Percentiles rank a stretch among this genome's conserved stretches.
Evolutionary conservation across 2,329 filamentous ascomycete species (phyloP).

Genomic region (Seiridium cupressi): DNA sequence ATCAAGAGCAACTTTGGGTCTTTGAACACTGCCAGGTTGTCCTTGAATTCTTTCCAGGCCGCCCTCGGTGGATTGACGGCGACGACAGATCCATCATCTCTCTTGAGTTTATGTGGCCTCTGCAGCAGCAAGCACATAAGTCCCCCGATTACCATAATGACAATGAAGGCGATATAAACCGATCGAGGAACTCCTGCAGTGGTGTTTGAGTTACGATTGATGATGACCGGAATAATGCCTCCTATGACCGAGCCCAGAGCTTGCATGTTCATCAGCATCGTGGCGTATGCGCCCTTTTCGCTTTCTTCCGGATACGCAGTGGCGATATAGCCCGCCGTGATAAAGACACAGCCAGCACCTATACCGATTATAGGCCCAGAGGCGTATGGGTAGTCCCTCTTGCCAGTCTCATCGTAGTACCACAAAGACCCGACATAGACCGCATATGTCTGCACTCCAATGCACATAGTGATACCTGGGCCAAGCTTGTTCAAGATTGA

Average conservation of each 20-base stretch:
- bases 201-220: conserved; percentile 19
- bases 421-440: conserved; percentile 26
- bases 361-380: conserved; percentile 26
- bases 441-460: conserved; percentile 22
- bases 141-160: conserved; percentile 17
- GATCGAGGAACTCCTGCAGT: conserved; percentile 15
- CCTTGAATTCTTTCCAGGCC: conserved; percentile 24
- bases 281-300: conserved; percentile 27
- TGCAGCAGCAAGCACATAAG: conserved; percentile 12
- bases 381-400: conserved; percentile 20
- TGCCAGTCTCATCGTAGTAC: conserved; percentile 25
- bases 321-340: conserved; percentile 28
- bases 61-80: conserved; percentile 22
- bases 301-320: conserved; percentile 30
- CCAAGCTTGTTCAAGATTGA: conserved; percentile 24
- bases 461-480: conserved; percentile 17
- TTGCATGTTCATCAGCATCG: conserved; percentile 26
- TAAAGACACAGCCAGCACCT: conserved; percentile 26
- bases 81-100: conserved; percentile 24
- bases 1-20: conserved; percentile 25
- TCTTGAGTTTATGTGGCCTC: conserved; percentile 20
- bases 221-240: conserved; percentile 25
- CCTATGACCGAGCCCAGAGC: conserved; percentile 26
- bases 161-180: conserved; percentile 25
- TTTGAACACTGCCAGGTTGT: conserved; percentile 17